A percentile compares a stretch with the other conserved stretches of the same genome.
phyloP scores from a whole-genome alignment of 441 rosid genomes.

The Hura crepitans region DNA sequence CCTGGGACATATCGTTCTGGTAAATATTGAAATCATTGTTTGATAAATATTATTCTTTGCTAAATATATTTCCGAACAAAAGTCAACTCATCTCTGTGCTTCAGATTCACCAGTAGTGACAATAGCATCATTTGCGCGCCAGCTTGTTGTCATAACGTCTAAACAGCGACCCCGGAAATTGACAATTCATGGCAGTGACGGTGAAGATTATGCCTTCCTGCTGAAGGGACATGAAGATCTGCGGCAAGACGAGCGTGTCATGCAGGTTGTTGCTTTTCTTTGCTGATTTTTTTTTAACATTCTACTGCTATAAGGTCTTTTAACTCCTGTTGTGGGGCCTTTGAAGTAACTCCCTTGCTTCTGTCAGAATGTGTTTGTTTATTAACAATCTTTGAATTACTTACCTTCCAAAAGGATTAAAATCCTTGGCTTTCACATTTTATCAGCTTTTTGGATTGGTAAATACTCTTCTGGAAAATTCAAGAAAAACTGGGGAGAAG shows the following conservation, averaged over 20 bases:
- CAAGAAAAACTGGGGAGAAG: constrained; percentile 88
- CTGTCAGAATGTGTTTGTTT: neutral
- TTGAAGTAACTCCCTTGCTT: constrained; percentile 7
- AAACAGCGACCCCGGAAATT: constrained; percentile 96
- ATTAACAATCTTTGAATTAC: neutral
- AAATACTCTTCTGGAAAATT: constrained; percentile 85
- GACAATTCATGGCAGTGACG: constrained; percentile 95
- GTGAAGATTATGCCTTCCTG: constrained; percentile 90
- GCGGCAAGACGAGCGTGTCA: constrained; percentile 99
- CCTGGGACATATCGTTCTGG: constrained; percentile 98
- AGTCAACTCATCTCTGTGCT: constrained; percentile 12
- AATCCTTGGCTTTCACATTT: constrained; percentile 19
- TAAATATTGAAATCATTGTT: constrained; percentile 28
- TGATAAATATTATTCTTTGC: constrained; percentile 10
- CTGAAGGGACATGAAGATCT: constrained; percentile 98
- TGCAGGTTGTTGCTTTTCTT: constrained; percentile 62
- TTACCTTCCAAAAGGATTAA: neutral
- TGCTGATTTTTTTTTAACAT: neutral
- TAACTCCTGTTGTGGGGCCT: constrained; percentile 11
- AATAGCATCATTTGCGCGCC: constrained; percentile 81
- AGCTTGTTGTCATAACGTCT: constrained; percentile 88
- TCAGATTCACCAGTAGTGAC: constrained; percentile 89
- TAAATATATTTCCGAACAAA: constrained; percentile 17
- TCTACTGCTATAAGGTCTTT: constrained; percentile 4
- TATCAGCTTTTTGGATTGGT: constrained; percentile 97